phyloP scores from a whole-genome alignment of 2,329 filamentous ascomycete species.

The Pleurostoma richardsiae region DNA sequence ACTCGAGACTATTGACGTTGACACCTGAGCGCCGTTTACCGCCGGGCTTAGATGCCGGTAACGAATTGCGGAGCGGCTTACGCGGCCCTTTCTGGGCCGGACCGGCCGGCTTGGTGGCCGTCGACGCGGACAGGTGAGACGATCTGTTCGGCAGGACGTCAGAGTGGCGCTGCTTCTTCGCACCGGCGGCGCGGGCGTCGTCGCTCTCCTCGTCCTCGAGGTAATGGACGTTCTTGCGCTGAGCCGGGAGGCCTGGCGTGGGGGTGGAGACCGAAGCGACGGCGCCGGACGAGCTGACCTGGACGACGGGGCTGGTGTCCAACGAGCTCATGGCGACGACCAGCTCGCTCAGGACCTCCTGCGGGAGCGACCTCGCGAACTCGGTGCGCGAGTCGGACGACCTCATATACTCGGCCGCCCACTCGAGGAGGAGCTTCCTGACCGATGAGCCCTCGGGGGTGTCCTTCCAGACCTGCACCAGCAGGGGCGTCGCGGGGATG shows the following conservation, averaged over 20 bases:
- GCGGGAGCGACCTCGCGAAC: constrained; percentile 56
- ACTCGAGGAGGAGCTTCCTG: constrained; percentile 51
- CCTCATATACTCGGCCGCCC: constrained; percentile 60
- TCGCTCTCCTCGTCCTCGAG: constrained; percentile 37
- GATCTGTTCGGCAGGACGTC: constrained; percentile 19
- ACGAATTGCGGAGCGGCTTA: constrained; percentile 3
- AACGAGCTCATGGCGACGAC: constrained; percentile 58
- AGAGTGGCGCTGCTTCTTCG: constrained; percentile 38
- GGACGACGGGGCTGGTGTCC: constrained; percentile 30
- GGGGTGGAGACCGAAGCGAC: constrained; percentile 3
- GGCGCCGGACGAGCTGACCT: constrained; percentile 14
- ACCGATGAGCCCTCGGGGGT: constrained; percentile 57
- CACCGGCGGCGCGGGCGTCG: constrained; percentile 24
- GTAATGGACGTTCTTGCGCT: constrained; percentile 44
- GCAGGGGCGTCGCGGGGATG: constrained; percentile 53
- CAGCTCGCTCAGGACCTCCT: constrained; percentile 58
- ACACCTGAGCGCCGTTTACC: constrained; percentile 22
- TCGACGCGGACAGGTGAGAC: not conserved
- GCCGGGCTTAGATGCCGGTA: constrained; percentile 14
- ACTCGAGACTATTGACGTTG: constrained; percentile 20
- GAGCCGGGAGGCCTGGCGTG: constrained; percentile 7
- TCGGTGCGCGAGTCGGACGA: constrained; percentile 50
- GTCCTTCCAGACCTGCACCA: constrained; percentile 58
- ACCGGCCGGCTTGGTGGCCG: constrained; percentile 18
- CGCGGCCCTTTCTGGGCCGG: constrained; percentile 7